These are phyloP conservation scores for Aspergillus sp. DNA, from an alignment of 2,329 filamentous ascomycete genomes.

Conservation along the genomic window DNA sequence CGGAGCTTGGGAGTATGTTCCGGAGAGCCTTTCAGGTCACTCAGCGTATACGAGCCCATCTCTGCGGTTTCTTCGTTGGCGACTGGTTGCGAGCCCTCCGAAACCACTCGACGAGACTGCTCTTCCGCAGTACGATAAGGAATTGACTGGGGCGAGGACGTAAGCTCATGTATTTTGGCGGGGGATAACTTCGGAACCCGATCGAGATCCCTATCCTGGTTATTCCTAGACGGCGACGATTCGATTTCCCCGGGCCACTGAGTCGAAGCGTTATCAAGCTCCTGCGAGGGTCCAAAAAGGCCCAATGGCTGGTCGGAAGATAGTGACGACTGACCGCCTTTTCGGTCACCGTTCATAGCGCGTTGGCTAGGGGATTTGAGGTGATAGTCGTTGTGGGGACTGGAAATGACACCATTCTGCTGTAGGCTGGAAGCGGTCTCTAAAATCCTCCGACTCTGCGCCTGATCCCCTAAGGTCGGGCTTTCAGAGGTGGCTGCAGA, in stretches of 20 bases:
- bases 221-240: constrained; percentile 16
- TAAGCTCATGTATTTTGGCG: constrained; percentile 55
- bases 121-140: constrained; percentile 45
- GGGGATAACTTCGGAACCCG: constrained; percentile 53
- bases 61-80: constrained; percentile 14
- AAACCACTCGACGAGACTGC: constrained; percentile 21
- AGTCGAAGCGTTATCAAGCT: constrained; percentile 20
- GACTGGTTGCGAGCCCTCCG: constrained; percentile 17
- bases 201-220: constrained; percentile 26
- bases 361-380: constrained; percentile 2
- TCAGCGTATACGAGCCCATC: constrained; percentile 21
- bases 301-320: constrained; percentile 19
- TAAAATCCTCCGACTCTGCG: neutral
- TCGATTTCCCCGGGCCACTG: constrained; percentile 21
- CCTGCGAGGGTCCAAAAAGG: constrained; percentile 18
- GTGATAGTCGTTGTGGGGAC: neutral
- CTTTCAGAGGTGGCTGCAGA: neutral
- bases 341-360: constrained; percentile 10
- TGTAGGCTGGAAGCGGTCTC: neutral
- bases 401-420: neutral
- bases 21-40: constrained; percentile 25
- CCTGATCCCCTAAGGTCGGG: too few relatives aligned
- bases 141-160: constrained; percentile 54
- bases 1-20: constrained; percentile 21
- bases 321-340: constrained; percentile 13